Base-by-base conservation (phyloP, 257 asterid genomes). In the Fraxinus americana region DNA sequence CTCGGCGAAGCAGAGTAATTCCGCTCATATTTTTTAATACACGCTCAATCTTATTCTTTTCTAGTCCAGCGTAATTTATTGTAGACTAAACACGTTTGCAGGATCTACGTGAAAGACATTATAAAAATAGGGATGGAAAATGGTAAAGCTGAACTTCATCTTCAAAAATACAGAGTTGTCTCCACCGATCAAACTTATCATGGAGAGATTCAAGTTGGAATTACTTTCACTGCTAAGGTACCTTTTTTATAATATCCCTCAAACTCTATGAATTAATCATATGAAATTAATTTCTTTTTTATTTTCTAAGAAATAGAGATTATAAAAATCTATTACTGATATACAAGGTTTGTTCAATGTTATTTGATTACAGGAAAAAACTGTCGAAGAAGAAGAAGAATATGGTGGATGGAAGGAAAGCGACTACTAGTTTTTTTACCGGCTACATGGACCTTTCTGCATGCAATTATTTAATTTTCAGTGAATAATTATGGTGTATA, bases 131-230 rank as follows among this genome's bases (percentile, higher is more conserved):
- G 95, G 19, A 23, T 90, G 67, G 92, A 90, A 84, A 78, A 88
- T 38, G 97, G 97, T n/a, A 86, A 65, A 70, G 86, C 88, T 73
- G 91, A 90, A 75, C 74, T 90, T 38, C 86, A 76, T 52, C 78
- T 83, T 61, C 86, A 77, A 2, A 91, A 88, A 78, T 87, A 87
- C 66, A 88, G 91, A 77, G 84, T 90, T 54, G 90, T 89, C 16
- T 71, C 83, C 39, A 11, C 45, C 27, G 63, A 90, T 74, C 84
- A 82, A 78, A 79, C 75, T 65, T 91, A 86, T 71, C 82, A 75
- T 5, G 97, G 97, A 41, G 96, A 91, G 75, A 84, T 91, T 85
- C 84, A 84, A 85, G 87, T 91, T 29, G 90, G 91, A 12, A 39
- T 91, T 14, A 85, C 83, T 52, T 89, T 91, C 25, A 85, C 88